Percentiles rank a stretch among this genome's conserved stretches.
Evolutionary conservation across 1,284 basidiomycete species (phyloP).

Genomic region (Testicularia cyperi): DNA sequence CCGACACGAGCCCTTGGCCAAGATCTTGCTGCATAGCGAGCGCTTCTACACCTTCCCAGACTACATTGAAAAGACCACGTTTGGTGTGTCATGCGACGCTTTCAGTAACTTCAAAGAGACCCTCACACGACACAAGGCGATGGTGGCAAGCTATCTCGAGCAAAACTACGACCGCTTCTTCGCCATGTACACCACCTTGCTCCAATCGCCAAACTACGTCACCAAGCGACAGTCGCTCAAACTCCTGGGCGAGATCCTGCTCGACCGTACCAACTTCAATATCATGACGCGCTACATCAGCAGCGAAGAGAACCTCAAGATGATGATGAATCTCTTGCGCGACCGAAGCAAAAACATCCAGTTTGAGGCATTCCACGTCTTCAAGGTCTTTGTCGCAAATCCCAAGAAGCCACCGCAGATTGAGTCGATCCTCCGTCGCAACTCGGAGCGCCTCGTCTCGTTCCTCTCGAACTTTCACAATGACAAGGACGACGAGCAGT

Average conservation of each 20-base stretch:
- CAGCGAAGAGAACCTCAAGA: constrained; percentile 82
- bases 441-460: constrained; percentile 85
- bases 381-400: constrained; percentile 99
- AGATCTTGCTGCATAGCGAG: constrained; percentile 87
- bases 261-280: constrained; percentile 94
- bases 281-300: constrained; percentile 99
- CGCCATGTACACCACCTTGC: constrained; percentile 85
- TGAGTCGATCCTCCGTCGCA: constrained; percentile 82
- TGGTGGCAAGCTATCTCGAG: constrained; percentile 94
- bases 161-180: constrained; percentile 98
- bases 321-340: constrained; percentile 98
- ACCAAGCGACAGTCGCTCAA: constrained; percentile 99
- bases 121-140: constrained; percentile 88
- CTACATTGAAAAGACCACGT: constrained; percentile 96
- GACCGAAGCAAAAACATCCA: constrained; percentile 99
- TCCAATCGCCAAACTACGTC: constrained; percentile 92
- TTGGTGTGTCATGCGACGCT: constrained; percentile 96
- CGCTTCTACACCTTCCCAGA: constrained; percentile 90
- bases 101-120: constrained; percentile 82
- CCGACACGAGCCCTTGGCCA: constrained; percentile 84
- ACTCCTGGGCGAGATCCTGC: constrained; percentile 91
- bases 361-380: constrained; percentile 99
- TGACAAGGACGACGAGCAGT: constrained; percentile 75
- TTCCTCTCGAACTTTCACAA: constrained; percentile 95
- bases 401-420: constrained; percentile 97